Conservation (phyloP, 2,329 filamentous ascomycete species). For the Pseudogymnoascus sp. region DNA sequence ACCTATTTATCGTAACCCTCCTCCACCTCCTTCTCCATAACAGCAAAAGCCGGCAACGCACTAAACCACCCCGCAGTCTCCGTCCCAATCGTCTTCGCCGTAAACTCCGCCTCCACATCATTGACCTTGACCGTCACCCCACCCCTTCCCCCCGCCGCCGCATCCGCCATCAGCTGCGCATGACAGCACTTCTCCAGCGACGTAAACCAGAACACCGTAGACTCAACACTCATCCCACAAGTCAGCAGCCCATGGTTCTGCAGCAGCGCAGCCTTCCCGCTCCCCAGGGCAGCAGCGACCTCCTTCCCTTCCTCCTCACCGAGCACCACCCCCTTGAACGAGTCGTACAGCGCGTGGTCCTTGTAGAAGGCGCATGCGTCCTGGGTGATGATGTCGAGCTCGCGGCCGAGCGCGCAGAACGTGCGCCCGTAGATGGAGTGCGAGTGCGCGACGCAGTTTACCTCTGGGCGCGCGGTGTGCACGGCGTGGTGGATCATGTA, state of each 20-base stretch:
- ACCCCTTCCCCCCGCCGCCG: slow-evolving; percentile 53
- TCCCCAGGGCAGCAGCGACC: slow-evolving; percentile 40
- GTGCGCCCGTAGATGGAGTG: slow-evolving; percentile 51
- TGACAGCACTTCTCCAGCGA: slow-evolving; percentile 41
- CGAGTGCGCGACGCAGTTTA: slow-evolving; percentile 49
- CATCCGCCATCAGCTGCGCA: slow-evolving; percentile 45
- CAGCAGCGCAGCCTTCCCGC: slow-evolving; percentile 43
- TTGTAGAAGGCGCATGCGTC: slow-evolving; percentile 46
- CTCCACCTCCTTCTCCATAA: slow-evolving; percentile 48
- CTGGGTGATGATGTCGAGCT: slow-evolving; percentile 50
- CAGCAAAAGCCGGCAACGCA: slow-evolving; percentile 63
- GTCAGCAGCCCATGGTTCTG: slow-evolving; percentile 48
- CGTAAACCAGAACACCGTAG: slow-evolving; percentile 46
- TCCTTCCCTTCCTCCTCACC: slow-evolving; percentile 41
- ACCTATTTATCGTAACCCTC: slow-evolving; percentile 1
- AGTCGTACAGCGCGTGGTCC: slow-evolving; percentile 31
- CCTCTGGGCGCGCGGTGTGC: slow-evolving; percentile 49
- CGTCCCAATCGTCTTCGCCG: slow-evolving; percentile 56
- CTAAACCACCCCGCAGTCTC: slow-evolving; percentile 59
- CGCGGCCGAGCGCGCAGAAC: slow-evolving; percentile 53
- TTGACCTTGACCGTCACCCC: slow-evolving; percentile 57
- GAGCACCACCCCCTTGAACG: slow-evolving; percentile 45
- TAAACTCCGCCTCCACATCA: slow-evolving; percentile 59
- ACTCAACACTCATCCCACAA: slow-evolving; percentile 41
- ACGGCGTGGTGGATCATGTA: slow-evolving; percentile 54